Evolutionary conservation across 805 yeast genomes (phyloP).

Genomic region (Saccharomycopsis lassenensis): DNA sequence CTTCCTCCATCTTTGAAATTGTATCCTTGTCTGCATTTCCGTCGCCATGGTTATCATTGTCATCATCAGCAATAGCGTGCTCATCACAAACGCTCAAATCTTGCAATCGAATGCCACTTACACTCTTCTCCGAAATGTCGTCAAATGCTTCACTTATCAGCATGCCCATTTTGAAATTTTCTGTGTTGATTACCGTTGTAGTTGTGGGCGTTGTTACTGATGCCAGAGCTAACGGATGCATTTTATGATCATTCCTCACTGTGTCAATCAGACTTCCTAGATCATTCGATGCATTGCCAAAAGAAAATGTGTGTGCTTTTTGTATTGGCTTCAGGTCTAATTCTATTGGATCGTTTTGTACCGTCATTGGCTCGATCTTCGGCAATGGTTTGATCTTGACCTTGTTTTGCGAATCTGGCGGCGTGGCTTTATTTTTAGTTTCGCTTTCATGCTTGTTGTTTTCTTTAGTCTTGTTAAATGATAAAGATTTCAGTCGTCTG

Average conservation of each 20-base stretch:
- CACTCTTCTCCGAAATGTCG: background rate
- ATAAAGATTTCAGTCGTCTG: conserved; percentile 1
- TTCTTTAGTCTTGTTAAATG: no score
- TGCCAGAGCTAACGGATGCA: no score
- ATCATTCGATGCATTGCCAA: no score
- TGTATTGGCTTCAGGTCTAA: no score
- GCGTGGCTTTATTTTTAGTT: background rate
- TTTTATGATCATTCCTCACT: no score
- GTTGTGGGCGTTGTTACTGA: no score
- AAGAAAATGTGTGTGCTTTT: no score
- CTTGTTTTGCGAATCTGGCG: background rate
- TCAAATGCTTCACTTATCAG: background rate
- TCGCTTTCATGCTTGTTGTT: background rate
- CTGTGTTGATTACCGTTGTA: no score
- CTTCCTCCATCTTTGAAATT: background rate
- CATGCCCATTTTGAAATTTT: conserved; percentile 2
- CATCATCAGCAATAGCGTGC: background rate
- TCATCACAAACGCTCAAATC: no score
- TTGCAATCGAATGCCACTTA: background rate
- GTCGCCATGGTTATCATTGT: background rate
- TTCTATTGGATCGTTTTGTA: no score
- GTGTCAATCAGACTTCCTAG: no score
- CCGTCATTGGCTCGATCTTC: conserved; percentile 8
- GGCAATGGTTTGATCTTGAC: conserved; percentile 9
- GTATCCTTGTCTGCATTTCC: background rate